Conservation (phyloP, 164 flowering plant species). For the Magnolia sinica region DNA sequence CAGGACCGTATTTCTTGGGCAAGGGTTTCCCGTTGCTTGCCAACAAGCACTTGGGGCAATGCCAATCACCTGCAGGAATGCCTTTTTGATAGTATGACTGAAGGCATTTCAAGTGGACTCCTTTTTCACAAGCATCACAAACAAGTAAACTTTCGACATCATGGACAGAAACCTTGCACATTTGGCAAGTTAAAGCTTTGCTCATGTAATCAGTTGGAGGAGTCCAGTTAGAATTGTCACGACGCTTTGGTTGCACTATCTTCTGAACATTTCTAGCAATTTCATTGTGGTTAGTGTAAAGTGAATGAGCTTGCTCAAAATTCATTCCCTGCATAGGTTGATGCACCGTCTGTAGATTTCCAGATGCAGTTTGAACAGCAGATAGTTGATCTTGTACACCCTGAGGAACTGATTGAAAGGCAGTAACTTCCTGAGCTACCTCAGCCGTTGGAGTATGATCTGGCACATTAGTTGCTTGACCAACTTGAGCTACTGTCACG, state of each 20-base stretch:
- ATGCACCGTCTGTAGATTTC: conserved; percentile 30
- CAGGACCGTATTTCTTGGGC: conserved; percentile 97
- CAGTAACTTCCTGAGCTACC: conserved; percentile 28
- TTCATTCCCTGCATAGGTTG: conserved; percentile 45
- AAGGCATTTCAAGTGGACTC: conserved; percentile 78
- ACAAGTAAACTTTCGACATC: conserved; percentile 75
- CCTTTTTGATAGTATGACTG: conserved; percentile 55
- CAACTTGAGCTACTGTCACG: conserved; percentile 30
- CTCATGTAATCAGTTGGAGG: conserved; percentile 94
- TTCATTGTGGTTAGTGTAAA: conserved; percentile 49
- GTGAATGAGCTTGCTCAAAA: conserved; percentile 33
- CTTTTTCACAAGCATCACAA: conserved; percentile 96
- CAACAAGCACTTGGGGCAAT: conserved; percentile 68
- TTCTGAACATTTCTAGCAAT: conserved; percentile 72
- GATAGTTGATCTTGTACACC: conserved; percentile 41
- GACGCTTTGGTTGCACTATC: conserved; percentile 55
- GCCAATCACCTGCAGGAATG: conserved; percentile 84
- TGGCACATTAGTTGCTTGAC: conserved; percentile 37
- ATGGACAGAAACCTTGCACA: conserved; percentile 50
- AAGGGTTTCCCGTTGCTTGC: conserved; percentile 76
- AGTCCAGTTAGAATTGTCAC: conserved; percentile 66
- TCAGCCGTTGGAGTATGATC: conserved; percentile 38
- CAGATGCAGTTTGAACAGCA: conserved; percentile 38
- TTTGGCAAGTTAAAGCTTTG: conserved; percentile 69
- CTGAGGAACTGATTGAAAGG: conserved; percentile 35